These are phyloP conservation scores for Baorangia bicolor DNA, from an alignment of 768 basidiomycete species.

Conservation along the genomic window DNA sequence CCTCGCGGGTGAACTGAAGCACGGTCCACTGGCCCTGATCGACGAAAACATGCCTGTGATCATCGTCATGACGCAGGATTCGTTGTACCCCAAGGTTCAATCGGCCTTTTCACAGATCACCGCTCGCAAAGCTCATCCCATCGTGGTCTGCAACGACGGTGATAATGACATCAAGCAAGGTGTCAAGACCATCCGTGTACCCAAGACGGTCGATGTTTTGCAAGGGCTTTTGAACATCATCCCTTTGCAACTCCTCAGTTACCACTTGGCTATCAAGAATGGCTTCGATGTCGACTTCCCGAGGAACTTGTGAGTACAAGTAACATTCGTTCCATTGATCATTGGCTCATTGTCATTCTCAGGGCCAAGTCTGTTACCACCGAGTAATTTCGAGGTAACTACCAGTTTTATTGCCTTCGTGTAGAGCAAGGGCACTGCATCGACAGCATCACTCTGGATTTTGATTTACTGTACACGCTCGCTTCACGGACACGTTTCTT, in stretches of 20 bases:
- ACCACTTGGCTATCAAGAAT: slow-evolving; percentile 93
- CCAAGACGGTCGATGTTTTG: slow-evolving; percentile 89
- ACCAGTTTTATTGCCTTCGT: neutral
- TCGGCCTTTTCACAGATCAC: slow-evolving; percentile 96
- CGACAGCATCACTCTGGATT: slow-evolving; percentile 12
- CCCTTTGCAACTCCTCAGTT: slow-evolving; percentile 92
- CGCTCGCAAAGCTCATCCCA: slow-evolving; percentile 92
- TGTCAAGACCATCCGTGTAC: slow-evolving; percentile 90
- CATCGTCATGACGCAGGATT: slow-evolving; percentile 99
- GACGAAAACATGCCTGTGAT: slow-evolving; percentile 99
- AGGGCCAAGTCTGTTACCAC: slow-evolving; percentile 79
- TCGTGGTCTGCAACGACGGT: slow-evolving; percentile 93
- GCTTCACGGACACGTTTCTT: slow-evolving; percentile 23
- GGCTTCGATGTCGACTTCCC: slow-evolving; percentile 99
- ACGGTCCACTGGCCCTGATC: slow-evolving; percentile 95
- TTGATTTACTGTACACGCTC: slow-evolving; percentile 12
- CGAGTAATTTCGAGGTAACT: slow-evolving; percentile 45
- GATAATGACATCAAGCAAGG: slow-evolving; percentile 75
- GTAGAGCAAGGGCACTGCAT: neutral
- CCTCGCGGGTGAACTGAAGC: slow-evolving; percentile 97
- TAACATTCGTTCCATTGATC: neutral
- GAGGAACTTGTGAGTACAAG: slow-evolving; percentile 74
- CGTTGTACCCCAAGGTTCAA: slow-evolving; percentile 97
- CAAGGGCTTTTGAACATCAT: slow-evolving; percentile 97
- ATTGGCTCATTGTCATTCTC: slow-evolving; percentile 11